Conservation (phyloP, 1,284 basidiomycete species). For the Pisolithus thermaeus region DNA sequence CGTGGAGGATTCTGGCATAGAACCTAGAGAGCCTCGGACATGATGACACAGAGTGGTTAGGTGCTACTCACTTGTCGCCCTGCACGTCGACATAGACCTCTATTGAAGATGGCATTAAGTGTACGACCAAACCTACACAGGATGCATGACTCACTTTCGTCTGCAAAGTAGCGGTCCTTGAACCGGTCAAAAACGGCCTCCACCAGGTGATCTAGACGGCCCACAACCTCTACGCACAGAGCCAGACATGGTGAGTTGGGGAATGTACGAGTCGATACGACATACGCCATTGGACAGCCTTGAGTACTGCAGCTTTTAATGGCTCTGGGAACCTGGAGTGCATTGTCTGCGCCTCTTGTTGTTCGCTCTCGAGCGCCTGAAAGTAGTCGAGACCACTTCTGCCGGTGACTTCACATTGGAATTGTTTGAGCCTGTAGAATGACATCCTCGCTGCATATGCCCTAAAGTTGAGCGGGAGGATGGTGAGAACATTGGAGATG, state of each 20-base stretch:
- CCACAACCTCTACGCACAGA: conserved; percentile 76
- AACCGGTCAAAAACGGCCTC: conserved; percentile 94
- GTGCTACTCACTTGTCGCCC: conserved; percentile 64
- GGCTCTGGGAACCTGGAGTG: conserved; percentile 89
- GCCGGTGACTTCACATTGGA: conserved; percentile 93
- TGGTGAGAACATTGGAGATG: conserved; percentile 17
- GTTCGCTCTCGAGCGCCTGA: conserved; percentile 88
- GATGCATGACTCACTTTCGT: conserved; percentile 66
- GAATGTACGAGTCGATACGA: conserved; percentile 27
- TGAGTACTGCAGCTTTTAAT: conserved; percentile 87
- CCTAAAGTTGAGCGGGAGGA: conserved; percentile 38
- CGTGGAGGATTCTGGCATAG: conserved; percentile 69
- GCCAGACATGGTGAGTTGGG: conserved; percentile 10
- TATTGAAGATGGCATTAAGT: conserved; percentile 33
- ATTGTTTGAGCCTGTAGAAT: conserved; percentile 90
- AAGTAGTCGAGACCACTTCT: conserved; percentile 93
- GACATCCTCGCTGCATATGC: conserved; percentile 87
- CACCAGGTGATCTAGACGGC: conserved; percentile 89
- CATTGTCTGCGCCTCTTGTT: conserved; percentile 80
- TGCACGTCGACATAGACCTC: conserved; percentile 80
- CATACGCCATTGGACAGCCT: conserved; percentile 94
- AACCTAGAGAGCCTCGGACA: conserved; percentile 47
- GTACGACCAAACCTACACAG: conserved; percentile 5
- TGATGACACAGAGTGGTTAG: conserved; percentile 16
- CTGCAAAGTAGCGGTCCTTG: conserved; percentile 89